Evolutionary conservation across 23 red algal genomes (phyloP), one percentile per base, ranked within the genome.

Genomic region (Gracilaria gracilis): DNA sequence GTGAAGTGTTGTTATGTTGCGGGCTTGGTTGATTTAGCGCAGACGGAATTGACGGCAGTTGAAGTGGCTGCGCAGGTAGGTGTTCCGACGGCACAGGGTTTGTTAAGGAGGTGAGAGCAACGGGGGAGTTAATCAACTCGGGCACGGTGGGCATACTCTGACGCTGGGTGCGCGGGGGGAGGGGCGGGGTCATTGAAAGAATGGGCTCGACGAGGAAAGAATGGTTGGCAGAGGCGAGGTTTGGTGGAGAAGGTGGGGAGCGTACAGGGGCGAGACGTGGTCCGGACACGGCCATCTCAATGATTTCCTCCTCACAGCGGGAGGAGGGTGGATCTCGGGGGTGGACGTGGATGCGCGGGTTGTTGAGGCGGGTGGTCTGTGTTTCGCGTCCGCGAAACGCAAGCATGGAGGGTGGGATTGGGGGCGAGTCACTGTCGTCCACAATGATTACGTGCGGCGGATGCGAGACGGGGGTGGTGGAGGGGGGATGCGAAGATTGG

Each of bases 281-380:
- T 40, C 84, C 84, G 13, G 84, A 73, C 5, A 54, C 84, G 47
- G 84, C 84, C 64, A 71, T 87, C 46, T 73, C 84, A 11, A 87
- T 87, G 44, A 87, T 48, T 13, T 87, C 84, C 25, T 87, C 84
- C 13, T 67, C 42, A 20, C 35, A 40, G 4, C 50, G 24, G 9
- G 67, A 75, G 42, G 33, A 28, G 16, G 47, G 54, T 4, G 62
- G 28, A 20, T 49, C 57, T 13, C 65, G 46, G 16, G 19, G 59
- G n/a, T 75, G 65, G 9, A 59, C 29, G 67, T 67, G 81, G 8
- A 85, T 65, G 61, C 54, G 42, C 35, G 37, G 61, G 5, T 23
- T 27, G 7, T 74, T n/a, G 31, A 74, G 32, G 25, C 67, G 84
- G 12, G 44, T 34, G 65, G 67, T 44, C 31, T 47, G 65, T 34